Evolutionary conservation across 2,329 filamentous ascomycete species (phyloP).

Genomic region (Fusarium metavorans): DNA sequence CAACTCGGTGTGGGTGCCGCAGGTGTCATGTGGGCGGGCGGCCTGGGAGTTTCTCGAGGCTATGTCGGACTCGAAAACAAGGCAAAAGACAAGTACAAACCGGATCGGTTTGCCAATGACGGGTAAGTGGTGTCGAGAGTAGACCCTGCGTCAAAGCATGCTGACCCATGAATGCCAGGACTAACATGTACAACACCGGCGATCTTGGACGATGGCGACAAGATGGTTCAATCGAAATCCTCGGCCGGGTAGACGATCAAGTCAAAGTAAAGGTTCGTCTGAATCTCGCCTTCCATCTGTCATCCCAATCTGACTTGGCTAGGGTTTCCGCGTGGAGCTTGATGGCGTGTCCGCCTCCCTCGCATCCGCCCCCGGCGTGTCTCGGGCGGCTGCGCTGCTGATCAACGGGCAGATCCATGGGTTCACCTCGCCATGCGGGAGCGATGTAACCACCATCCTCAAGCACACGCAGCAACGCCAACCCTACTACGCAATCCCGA

Average conservation of each 20-base stretch:
- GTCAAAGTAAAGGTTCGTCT: slow-evolving; percentile 67
- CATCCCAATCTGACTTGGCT: slow-evolving; percentile 7
- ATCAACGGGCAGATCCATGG: slow-evolving; percentile 62
- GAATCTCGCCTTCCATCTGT: neutral
- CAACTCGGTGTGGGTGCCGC: slow-evolving; percentile 60
- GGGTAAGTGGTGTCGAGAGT: slow-evolving; percentile 54
- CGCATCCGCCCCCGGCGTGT: slow-evolving; percentile 59
- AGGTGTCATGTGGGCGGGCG: slow-evolving; percentile 68
- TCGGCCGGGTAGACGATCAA: slow-evolving; percentile 71
- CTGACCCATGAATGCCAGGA: slow-evolving; percentile 44
- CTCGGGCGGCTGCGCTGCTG: slow-evolving; percentile 60
- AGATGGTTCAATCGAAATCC: slow-evolving; percentile 65
- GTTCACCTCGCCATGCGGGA: slow-evolving; percentile 57
- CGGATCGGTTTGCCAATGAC: slow-evolving; percentile 63
- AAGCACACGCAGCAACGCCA: slow-evolving; percentile 56
- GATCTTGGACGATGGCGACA: slow-evolving; percentile 67
- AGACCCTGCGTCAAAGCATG: neutral
- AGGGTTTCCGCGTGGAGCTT: slow-evolving; percentile 71
- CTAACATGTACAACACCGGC: slow-evolving; percentile 70
- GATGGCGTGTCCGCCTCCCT: slow-evolving; percentile 67
- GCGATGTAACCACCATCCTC: slow-evolving; percentile 54
- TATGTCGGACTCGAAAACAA: slow-evolving; percentile 66
- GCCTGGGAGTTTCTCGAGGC: slow-evolving; percentile 65
- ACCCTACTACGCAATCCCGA: slow-evolving; percentile 68
- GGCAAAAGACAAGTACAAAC: slow-evolving; percentile 62